Evolutionary conservation across 106 monocot species (phyloP), one percentile per base, ranked within the genome.

Genomic region (Apostasia ramifera): DNA sequence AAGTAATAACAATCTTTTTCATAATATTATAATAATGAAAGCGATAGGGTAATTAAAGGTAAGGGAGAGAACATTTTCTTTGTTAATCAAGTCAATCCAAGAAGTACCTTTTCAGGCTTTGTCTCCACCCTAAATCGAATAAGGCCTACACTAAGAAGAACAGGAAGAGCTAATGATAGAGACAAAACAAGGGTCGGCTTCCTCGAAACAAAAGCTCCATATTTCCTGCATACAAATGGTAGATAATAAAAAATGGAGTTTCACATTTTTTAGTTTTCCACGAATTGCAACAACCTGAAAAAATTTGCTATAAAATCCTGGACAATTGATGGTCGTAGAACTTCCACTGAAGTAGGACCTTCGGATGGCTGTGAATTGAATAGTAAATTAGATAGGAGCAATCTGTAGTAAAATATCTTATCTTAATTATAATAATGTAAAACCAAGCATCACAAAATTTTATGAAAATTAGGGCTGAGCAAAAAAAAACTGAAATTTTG

Each of bases 61-160:
- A 26, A 26, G 26, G 4, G n/a, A 4, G n/a, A 62, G 48, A 49
- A 0, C 8, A 15, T 49, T 49, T 37, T 14, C 42, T 14, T 47
- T 8, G 37, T 14, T 49, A 48, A 65, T 65, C 26, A 48, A 65
- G 48, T 37, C 13, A 12, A 9, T 43, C 48, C 7, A 14, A 10
- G 4, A 49, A 3, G 57, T 91, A 97, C 97, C 97, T 97, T 97
- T 53, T 86, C 97, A 68, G 97, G 97, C 15, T 81, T 77, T 73
- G 92, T 89, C 68, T 97, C 97, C 59, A 97, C 89, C 64, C 80
- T 87, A 57, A 92, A 97, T 71, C 40, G 82, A 45, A 89, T 69
- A 51, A 92, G 69, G 46, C 97, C 97, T 59, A 86, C 68, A 67
- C 86, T 84, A 11, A 97, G 66, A 11, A 97, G 71, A 66, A 89